These are phyloP conservation scores for Aspergillus sp. DNA, from an alignment of 2,329 filamentous ascomycete genomes.

Conservation along the genomic window DNA sequence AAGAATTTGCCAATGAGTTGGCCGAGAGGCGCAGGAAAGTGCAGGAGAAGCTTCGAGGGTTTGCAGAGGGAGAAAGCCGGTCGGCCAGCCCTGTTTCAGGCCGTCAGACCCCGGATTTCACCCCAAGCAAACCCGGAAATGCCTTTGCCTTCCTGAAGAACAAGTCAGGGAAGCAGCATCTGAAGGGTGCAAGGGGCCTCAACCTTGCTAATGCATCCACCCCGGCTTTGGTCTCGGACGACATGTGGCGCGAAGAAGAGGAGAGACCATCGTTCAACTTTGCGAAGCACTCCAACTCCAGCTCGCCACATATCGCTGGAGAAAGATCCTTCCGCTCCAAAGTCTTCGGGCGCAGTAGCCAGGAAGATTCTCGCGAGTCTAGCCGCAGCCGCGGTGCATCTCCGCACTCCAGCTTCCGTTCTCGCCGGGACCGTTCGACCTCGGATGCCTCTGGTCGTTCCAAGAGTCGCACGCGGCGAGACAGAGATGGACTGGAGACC, in stretches of 20 bases:
- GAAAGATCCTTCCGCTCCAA: conserved; percentile 33
- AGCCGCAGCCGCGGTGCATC: conserved; percentile 39
- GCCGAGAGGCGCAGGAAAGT: conserved; percentile 51
- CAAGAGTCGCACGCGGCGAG: conserved; percentile 55
- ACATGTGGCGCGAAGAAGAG: conserved; percentile 42
- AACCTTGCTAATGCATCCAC: conserved; percentile 44
- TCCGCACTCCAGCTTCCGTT: conserved; percentile 43
- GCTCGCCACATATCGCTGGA: conserved; percentile 38
- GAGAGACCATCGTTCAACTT: conserved; percentile 33
- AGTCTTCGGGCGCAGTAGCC: conserved; percentile 32
- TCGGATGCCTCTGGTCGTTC: conserved; percentile 58
- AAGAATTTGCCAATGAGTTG: conserved; percentile 52
- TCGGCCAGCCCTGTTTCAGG: conserved; percentile 47
- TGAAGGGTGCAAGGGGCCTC: conserved; percentile 46
- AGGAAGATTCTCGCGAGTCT: conserved; percentile 39
- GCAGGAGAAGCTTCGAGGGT: conserved; percentile 50
- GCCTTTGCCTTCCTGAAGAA: conserved; percentile 49
- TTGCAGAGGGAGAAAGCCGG: conserved; percentile 46
- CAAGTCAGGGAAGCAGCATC: conserved; percentile 40
- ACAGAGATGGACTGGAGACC: conserved; percentile 58
- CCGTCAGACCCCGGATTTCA: conserved; percentile 36
- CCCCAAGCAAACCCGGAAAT: conserved; percentile 39
- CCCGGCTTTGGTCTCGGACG: conserved; percentile 37
- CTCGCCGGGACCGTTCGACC: conserved; percentile 55
- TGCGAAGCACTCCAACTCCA: conserved; percentile 40